Percentiles rank a stretch among this genome's conserved stretches.
These are phyloP conservation scores for Paracamarosporium sp. DNA, from an alignment of 2,329 filamentous ascomycete species.

Conservation along the genomic window DNA sequence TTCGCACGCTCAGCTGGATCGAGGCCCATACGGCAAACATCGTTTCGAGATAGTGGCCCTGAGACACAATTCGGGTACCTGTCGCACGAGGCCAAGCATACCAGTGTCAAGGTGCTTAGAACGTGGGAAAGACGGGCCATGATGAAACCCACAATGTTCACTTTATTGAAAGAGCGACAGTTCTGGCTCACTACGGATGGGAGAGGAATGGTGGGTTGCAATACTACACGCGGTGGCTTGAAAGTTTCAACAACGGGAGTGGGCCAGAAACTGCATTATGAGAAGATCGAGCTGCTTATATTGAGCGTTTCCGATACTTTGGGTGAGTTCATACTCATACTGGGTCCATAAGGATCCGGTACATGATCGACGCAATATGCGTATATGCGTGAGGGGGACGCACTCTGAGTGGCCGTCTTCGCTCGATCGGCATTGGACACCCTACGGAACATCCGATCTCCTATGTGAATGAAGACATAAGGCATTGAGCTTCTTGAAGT, in stretches of 20 bases:
- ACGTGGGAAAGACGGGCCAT: background rate
- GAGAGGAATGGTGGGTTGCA: background rate
- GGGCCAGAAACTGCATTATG: background rate
- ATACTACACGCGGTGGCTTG: too few species aligned
- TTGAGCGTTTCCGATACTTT: background rate
- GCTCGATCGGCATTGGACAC: background rate
- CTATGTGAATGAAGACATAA: background rate
- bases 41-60: slow-evolving; percentile 55
- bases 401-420: too few species aligned
- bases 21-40: slow-evolving; percentile 55
- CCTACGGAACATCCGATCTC: background rate
- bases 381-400: too few species aligned
- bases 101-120: background rate
- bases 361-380: background rate
- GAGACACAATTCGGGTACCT: slow-evolving; percentile 54
- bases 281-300: background rate
- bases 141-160: too few species aligned
- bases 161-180: background rate
- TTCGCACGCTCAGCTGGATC: slow-evolving; percentile 48
- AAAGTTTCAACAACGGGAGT: too few species aligned
- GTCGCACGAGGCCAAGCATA: background rate
- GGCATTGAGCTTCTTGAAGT: background rate
- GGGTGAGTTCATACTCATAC: background rate
- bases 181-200: background rate
- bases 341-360: background rate